Percentiles rank a stretch among this genome's conserved stretches.
phyloP scores from a whole-genome alignment of 2,329 filamentous ascomycete genomes.

The Colletotrichum kahawae region DNA sequence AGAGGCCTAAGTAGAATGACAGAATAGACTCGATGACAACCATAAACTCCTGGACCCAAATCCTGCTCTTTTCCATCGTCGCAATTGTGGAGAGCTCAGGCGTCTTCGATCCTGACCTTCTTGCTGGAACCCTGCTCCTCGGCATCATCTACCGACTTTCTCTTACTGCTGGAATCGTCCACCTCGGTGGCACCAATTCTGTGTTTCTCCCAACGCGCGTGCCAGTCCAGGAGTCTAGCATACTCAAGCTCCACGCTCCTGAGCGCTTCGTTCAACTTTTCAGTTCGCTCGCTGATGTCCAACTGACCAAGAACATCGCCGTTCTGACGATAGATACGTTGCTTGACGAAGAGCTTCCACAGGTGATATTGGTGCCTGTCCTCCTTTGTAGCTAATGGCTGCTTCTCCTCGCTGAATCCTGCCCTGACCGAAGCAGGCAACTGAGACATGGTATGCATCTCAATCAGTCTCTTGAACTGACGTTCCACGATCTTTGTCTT shows the following conservation, averaged over 20 bases:
- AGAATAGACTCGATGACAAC: background rate
- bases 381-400: conserved; percentile 49
- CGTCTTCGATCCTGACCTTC: conserved; percentile 46
- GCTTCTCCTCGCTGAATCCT: conserved; percentile 47
- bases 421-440: conserved; percentile 63
- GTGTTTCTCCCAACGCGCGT: conserved; percentile 43
- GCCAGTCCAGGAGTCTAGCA: conserved; percentile 62
- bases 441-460: conserved; percentile 74
- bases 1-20: conserved; percentile 10
- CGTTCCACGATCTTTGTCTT: conserved; percentile 74
- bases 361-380: conserved; percentile 70
- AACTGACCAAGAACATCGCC: conserved; percentile 73
- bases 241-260: conserved; percentile 75
- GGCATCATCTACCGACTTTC: conserved; percentile 44
- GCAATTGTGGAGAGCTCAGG: background rate
- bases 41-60: conserved; percentile 5
- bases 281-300: conserved; percentile 69
- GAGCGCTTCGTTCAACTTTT: conserved; percentile 75
- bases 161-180: conserved; percentile 43
- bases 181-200: conserved; percentile 16
- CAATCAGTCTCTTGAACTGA: conserved; percentile 77
- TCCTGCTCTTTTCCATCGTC: background rate
- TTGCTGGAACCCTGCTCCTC: conserved; percentile 40
- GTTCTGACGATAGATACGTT: conserved; percentile 78
- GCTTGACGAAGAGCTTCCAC: conserved; percentile 79